Evolutionary conservation across 2,329 filamentous ascomycete species (phyloP).

Genomic region (Pleoardoris graminearum): DNA sequence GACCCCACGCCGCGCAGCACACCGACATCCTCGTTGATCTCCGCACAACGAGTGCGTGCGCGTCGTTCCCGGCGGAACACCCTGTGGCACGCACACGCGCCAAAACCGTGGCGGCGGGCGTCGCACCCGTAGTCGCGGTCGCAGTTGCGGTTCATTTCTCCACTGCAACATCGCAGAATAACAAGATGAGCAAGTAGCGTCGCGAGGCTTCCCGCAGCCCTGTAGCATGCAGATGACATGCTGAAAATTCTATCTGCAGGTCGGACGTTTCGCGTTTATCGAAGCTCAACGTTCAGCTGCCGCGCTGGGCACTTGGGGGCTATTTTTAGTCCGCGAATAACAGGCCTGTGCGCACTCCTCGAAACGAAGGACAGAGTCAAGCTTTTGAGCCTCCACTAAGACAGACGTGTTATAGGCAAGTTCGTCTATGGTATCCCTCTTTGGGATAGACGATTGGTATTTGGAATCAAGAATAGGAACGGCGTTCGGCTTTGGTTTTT

Average conservation of each 20-base stretch:
- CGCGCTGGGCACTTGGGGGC: neutral
- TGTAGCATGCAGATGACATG: neutral
- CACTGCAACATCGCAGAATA: neutral
- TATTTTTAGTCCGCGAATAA: constrained; percentile 3
- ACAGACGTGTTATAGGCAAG: neutral
- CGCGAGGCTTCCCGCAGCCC: neutral
- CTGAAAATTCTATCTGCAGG: neutral
- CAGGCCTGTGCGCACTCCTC: neutral
- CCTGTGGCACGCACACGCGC: neutral
- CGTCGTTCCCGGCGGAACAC: too few species aligned
- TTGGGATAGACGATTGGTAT: neutral
- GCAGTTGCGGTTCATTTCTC: neutral
- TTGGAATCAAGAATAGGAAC: neutral
- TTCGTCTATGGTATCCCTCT: neutral
- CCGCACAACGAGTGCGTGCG: neutral
- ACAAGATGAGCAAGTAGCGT: neutral
- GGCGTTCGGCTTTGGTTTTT: neutral
- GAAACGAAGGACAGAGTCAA: constrained; percentile 5
- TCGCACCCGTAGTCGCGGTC: too few species aligned
- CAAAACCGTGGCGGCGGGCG: neutral
- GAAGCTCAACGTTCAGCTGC: neutral
- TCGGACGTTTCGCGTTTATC: neutral
- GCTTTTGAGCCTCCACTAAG: constrained; percentile 6
- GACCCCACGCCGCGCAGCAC: neutral
- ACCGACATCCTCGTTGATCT: neutral